Conservation (phyloP, 2,329 filamentous ascomycete genomes). For the Aspergillus caelatus region DNA sequence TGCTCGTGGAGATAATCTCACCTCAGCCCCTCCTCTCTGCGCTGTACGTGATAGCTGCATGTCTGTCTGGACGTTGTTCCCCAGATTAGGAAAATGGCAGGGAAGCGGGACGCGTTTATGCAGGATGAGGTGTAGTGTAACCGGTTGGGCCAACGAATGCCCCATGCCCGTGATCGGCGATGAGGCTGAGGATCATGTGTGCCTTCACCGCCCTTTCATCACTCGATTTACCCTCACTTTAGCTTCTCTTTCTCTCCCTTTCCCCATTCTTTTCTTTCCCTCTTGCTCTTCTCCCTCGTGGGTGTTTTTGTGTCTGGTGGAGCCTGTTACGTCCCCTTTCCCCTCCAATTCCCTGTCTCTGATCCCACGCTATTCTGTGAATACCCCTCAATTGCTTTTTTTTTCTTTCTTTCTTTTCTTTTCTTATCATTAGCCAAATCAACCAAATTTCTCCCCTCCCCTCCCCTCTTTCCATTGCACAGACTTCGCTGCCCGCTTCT, state of each 20-base stretch:
- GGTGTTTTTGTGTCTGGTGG: constrained; percentile 4
- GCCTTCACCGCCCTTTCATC: constrained; percentile 8
- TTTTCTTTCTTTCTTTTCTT: neutral
- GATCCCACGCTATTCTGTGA: constrained; percentile 3
- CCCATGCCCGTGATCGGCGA: neutral
- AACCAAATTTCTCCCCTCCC: neutral
- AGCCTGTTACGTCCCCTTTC: constrained; percentile 17
- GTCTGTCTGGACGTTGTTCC: neutral
- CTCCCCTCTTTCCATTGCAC: neutral
- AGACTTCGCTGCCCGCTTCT: neutral
- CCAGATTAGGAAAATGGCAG: neutral
- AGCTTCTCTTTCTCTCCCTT: constrained; percentile 1
- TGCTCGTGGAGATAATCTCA: neutral
- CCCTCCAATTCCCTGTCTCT: constrained; percentile 22
- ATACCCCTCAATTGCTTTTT: constrained; percentile 13
- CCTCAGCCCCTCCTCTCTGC: neutral
- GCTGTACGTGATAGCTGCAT: neutral
- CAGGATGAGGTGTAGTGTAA: neutral
- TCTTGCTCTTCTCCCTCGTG: constrained; percentile 3
- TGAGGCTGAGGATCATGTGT: constrained; percentile 9
- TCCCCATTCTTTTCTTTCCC: constrained; percentile 4
- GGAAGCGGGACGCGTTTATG: neutral
- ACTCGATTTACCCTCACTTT: neutral
- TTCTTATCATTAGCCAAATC: neutral
- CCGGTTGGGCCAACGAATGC: neutral